phyloP scores from a whole-genome alignment of 495 filamentous ascomycete genomes.

The Lasiosphaeria hispida region DNA sequence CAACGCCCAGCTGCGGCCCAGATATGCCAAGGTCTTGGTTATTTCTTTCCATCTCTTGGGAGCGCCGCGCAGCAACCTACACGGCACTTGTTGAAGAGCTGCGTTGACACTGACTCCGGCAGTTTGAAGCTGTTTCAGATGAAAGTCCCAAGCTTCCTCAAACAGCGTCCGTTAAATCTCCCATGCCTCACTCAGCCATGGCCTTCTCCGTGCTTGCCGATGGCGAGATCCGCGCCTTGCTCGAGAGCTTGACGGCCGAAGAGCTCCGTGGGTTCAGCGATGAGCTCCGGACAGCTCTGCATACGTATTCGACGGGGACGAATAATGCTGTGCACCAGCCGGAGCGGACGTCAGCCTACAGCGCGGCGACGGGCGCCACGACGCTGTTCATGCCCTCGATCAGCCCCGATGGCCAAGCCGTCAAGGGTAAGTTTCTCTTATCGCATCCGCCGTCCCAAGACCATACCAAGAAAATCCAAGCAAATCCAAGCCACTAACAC shows the following conservation, averaged over 20 bases:
- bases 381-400: slow-evolving; percentile 91
- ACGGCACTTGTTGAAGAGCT: no score
- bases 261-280: slow-evolving; percentile 66
- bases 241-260: slow-evolving; percentile 66
- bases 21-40: no score
- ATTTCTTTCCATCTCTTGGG: no score
- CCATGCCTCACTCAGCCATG: slow-evolving; percentile 38
- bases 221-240: slow-evolving; percentile 62
- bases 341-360: slow-evolving; percentile 65
- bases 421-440: slow-evolving; percentile 43
- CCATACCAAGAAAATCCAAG: neutral
- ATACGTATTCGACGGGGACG: slow-evolving; percentile 75
- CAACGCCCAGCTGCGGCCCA: no score
- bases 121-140: no score
- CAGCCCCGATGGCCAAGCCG: slow-evolving; percentile 42
- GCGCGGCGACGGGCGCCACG: slow-evolving; percentile 65
- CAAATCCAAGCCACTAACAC: slow-evolving; percentile 6
- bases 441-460: neutral
- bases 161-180: no score
- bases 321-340: slow-evolving; percentile 67
- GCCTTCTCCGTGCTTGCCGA: slow-evolving; percentile 75
- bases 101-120: no score
- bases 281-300: slow-evolving; percentile 69
- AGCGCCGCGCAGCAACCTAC: no score
- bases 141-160: no score